Conservation (phyloP, 2,329 filamentous ascomycete genomes). For the Fusarium virguliforme region DNA sequence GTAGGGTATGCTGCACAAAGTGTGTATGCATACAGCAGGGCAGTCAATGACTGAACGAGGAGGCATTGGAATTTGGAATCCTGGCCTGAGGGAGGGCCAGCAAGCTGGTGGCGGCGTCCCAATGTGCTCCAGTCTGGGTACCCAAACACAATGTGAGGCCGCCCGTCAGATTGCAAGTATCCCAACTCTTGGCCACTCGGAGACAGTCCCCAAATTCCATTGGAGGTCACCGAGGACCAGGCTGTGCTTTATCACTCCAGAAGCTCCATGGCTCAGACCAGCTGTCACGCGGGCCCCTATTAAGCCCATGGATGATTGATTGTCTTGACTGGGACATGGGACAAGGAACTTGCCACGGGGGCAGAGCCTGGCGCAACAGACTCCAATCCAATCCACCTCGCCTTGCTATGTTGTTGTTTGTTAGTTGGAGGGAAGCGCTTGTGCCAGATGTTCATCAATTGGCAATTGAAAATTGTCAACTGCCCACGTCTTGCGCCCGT, state of each 20-base stretch:
- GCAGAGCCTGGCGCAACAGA: conserved; percentile 3
- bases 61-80: conserved; percentile 17
- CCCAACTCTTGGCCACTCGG: conserved; percentile 12
- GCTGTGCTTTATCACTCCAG: conserved; percentile 15
- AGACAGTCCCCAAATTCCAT: conserved; percentile 14
- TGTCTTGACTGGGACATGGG: conserved; percentile 7
- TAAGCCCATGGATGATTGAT: conserved; percentile 4
- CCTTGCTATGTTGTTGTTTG: not conserved
- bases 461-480: not conserved
- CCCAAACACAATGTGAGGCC: conserved; percentile 24
- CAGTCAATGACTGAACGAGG: conserved; percentile 9
- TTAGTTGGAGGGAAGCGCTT: conserved; percentile 13
- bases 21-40: conserved; percentile 14
- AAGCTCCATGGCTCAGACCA: conserved; percentile 12
- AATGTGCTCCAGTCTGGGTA: conserved; percentile 8
- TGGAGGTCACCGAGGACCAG: conserved; percentile 15
- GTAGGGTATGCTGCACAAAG: conserved; percentile 17
- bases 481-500: not conserved
- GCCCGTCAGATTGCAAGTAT: conserved; percentile 25
- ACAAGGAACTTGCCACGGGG: conserved; percentile 17
- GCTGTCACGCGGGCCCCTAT: conserved; percentile 15
- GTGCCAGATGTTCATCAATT: conserved; percentile 9
- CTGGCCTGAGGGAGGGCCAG: not conserved
- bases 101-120: conserved; percentile 10
- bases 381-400: conserved; percentile 5